These are phyloP conservation scores for Golovinomyces cichoracearum DNA, from an alignment of 2,329 filamentous ascomycete species.

Conservation along the genomic window DNA sequence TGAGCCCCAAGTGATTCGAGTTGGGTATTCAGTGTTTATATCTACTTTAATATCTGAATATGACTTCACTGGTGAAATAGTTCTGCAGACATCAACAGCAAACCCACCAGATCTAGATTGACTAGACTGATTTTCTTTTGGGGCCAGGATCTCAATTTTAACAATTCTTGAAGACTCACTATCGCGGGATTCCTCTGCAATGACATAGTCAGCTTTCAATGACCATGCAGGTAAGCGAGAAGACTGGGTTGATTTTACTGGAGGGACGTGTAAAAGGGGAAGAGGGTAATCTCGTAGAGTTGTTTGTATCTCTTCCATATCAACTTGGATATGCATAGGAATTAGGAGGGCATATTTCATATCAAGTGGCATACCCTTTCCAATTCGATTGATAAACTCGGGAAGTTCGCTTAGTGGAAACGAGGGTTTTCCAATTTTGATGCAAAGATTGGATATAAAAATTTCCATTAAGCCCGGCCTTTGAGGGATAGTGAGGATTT, in stretches of 20 bases:
- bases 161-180: conserved; percentile 56
- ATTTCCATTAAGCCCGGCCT: conserved; percentile 62
- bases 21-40: conserved; percentile 79
- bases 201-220: conserved; percentile 71
- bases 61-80: conserved; percentile 82
- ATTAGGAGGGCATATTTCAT: conserved; percentile 77
- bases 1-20: conserved; percentile 85
- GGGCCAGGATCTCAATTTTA: conserved; percentile 60
- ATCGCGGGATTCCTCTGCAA: conserved; percentile 78
- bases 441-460: conserved; percentile 57
- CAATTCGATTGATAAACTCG: conserved; percentile 61
- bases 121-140: conserved; percentile 28
- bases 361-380: conserved; percentile 86
- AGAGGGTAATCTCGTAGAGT: conserved; percentile 79
- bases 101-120: conserved; percentile 37
- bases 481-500: conserved; percentile 60
- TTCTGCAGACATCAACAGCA: conserved; percentile 63
- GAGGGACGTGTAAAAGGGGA: conserved; percentile 70
- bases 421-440: conserved; percentile 73
- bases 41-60: conserved; percentile 82
- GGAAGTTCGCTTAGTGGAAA: conserved; percentile 65
- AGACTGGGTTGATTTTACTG: conserved; percentile 54
- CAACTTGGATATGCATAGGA: conserved; percentile 69
- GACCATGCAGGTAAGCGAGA: conserved; percentile 57
- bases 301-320: conserved; percentile 73